Evolutionary conservation across 805 yeast genomes (phyloP).

Genomic region (Pichia cephalocereana): DNA sequence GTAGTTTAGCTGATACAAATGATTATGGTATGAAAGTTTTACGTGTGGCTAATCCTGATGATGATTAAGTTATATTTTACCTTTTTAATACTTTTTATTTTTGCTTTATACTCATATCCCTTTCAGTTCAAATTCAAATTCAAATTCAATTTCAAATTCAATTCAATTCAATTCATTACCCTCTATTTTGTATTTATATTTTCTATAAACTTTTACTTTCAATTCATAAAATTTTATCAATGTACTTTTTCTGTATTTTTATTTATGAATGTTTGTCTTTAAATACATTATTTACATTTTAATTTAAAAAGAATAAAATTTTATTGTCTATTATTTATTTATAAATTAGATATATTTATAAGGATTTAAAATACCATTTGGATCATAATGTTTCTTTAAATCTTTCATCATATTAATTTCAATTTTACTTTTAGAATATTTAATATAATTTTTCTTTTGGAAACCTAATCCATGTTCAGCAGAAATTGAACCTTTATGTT

Average conservation of each 20-base stretch:
- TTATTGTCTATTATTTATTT: background rate
- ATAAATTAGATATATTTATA: slow-evolving; percentile 67
- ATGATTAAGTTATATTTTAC: slow-evolving; percentile 3
- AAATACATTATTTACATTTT: background rate
- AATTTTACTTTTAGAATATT: slow-evolving; percentile 67
- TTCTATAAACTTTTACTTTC: background rate
- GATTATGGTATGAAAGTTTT: slow-evolving; percentile 74
- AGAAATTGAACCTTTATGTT: slow-evolving; percentile 74
- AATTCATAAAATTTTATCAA: too few relatives aligned
- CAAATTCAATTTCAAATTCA: background rate
- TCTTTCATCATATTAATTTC: slow-evolving; percentile 71
- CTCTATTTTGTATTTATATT: background rate
- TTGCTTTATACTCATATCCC: background rate
- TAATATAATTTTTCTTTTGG: slow-evolving; percentile 86
- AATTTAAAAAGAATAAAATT: background rate
- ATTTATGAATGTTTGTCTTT: background rate
- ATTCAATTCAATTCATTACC: background rate
- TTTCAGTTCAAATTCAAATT: background rate
- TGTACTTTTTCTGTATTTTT: background rate
- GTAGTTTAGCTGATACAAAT: slow-evolving; percentile 78
- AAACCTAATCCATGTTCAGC: slow-evolving; percentile 98
- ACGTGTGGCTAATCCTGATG: slow-evolving; percentile 84
- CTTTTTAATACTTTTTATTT: background rate
- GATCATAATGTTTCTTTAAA: slow-evolving; percentile 77
- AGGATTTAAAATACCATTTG: slow-evolving; percentile 87